A percentile compares a stretch with the other conserved stretches of the same genome.
Evolutionary conservation across 2,329 filamentous ascomycete genomes (phyloP).

Genomic region (Boeremia exigua): DNA sequence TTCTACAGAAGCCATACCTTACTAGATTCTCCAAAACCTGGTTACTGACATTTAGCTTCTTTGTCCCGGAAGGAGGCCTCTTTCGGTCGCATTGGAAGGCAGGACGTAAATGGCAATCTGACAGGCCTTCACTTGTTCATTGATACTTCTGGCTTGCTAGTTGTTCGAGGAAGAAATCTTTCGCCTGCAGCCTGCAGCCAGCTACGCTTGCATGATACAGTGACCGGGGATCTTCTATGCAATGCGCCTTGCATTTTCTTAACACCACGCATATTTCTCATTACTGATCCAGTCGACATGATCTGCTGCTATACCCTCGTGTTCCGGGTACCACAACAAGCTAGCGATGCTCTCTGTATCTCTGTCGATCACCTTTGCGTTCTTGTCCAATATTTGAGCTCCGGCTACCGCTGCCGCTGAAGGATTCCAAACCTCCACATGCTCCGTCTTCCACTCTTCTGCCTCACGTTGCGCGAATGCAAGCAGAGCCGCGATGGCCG

Average conservation of each 20-base stretch:
- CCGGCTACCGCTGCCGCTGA: constrained; percentile 56
- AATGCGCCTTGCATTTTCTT: constrained; percentile 10
- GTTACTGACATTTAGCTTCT: constrained; percentile 89
- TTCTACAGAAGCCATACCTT: constrained; percentile 91
- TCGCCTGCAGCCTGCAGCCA: neutral
- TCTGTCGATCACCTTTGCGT: constrained; percentile 60
- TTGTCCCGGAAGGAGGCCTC: constrained; percentile 84
- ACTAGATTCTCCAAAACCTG: constrained; percentile 84
- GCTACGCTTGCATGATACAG: too few species aligned
- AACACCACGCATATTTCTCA: constrained; percentile 83
- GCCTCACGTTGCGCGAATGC: constrained; percentile 73
- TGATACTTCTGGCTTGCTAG: constrained; percentile 42
- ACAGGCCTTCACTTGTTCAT: constrained; percentile 65
- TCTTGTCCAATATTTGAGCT: constrained; percentile 54
- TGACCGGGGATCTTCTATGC: too few species aligned
- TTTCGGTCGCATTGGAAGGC: constrained; percentile 76
- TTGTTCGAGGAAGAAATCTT: constrained; percentile 37
- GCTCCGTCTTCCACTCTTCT: constrained; percentile 69
- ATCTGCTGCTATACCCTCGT: constrained; percentile 52
- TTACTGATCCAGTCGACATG: constrained; percentile 75
- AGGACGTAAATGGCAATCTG: constrained; percentile 86
- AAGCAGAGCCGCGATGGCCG: constrained; percentile 67
- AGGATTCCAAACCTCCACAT: constrained; percentile 86
- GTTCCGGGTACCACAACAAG: constrained; percentile 68
- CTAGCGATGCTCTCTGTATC: constrained; percentile 73